Evolutionary conservation across 2,329 filamentous ascomycete genomes (phyloP).

Genomic region (Pestalotiopsis sp.): DNA sequence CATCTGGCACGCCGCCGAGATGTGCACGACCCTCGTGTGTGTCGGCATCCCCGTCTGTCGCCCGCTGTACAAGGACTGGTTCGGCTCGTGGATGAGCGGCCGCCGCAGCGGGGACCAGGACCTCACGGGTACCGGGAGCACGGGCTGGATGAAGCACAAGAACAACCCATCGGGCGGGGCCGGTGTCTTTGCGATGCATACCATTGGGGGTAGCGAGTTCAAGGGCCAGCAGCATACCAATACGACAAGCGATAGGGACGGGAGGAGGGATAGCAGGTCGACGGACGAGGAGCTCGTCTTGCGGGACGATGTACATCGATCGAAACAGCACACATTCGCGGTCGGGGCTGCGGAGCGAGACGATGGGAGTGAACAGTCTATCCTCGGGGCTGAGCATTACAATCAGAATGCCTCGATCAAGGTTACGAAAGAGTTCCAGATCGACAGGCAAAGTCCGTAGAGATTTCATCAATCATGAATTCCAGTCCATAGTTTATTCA

Average conservation of each 20-base stretch:
- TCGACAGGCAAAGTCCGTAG: neutral
- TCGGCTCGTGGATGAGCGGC: neutral
- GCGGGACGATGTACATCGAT: neutral
- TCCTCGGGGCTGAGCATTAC: neutral
- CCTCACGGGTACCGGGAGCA: neutral
- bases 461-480: too few species aligned
- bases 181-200: constrained; percentile 6
- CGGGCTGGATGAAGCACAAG: neutral
- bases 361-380: neutral
- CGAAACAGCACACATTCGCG: neutral
- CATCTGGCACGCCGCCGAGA: constrained; percentile 10
- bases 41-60: constrained; percentile 7
- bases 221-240: neutral
- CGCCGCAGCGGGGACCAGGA: neutral
- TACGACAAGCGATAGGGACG: neutral
- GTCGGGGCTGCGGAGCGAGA: neutral
- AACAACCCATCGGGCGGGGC: neutral
- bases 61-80: constrained; percentile 1
- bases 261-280: neutral
- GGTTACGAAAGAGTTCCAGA: neutral
- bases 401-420: neutral
- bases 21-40: constrained; percentile 7
- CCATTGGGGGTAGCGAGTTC: neutral
- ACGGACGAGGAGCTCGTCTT: neutral
- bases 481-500: too few species aligned